These are phyloP conservation scores for Noccaea bulbosa DNA, from an alignment of 345 rosid species.

Conservation along the genomic window DNA sequence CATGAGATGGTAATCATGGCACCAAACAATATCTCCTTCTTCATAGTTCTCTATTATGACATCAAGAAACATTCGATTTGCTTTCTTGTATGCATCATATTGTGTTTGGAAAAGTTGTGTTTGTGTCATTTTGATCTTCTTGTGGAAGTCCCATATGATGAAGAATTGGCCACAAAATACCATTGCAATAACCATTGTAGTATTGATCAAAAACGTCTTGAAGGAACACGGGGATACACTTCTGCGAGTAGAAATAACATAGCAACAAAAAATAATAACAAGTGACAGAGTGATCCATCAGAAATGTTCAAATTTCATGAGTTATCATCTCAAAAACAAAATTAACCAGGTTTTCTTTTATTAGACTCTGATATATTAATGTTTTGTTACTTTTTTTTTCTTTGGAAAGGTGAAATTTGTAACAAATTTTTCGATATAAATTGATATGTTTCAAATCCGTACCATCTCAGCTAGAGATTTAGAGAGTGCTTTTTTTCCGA, in stretches of 20 bases:
- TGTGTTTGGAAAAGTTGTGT: slow-evolving; percentile 86
- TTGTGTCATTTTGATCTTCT: slow-evolving; percentile 86
- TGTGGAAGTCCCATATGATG: slow-evolving; percentile 94
- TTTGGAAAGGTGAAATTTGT: too few species aligned
- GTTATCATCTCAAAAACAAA: neutral
- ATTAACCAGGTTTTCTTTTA: neutral
- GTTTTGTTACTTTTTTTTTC: too few species aligned
- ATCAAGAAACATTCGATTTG: slow-evolving; percentile 91
- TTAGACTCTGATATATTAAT: too few species aligned
- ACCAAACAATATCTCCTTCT: slow-evolving; percentile 96
- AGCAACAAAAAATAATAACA: neutral
- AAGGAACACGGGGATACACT: slow-evolving; percentile 93
- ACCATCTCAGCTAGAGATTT: slow-evolving; percentile 86
- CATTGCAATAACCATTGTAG: slow-evolving; percentile 93
- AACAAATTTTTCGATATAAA: neutral
- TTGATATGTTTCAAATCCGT: slow-evolving; percentile 1
- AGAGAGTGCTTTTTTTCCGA: slow-evolving; percentile 74
- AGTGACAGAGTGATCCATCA: slow-evolving; percentile 1
- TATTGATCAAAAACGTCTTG: slow-evolving; percentile 92
- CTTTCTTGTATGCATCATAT: slow-evolving; percentile 88
- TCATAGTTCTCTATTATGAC: slow-evolving; percentile 79
- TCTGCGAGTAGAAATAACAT: slow-evolving; percentile 45
- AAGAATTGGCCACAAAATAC: slow-evolving; percentile 92
- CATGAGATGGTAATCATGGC: slow-evolving; percentile 97
- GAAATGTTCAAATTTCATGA: neutral